Base-by-base conservation (phyloP, 1,284 basidiomycete genomes). In the Trametes hirsuta region DNA sequence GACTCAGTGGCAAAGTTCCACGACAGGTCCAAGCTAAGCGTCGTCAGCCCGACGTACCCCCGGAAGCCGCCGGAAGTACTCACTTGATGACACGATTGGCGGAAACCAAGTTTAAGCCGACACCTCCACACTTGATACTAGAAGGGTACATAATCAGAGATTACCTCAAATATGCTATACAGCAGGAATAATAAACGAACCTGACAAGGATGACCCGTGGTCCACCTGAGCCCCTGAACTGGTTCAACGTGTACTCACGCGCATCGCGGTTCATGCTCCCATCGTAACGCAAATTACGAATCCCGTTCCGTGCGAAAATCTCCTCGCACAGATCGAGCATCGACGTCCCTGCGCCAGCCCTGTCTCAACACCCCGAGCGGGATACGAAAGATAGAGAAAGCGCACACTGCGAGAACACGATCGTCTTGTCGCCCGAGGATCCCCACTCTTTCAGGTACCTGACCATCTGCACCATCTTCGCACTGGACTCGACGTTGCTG, bases 41-140 rank as follows among this genome's bases (percentile, higher is more conserved):
- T 10, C 12, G 18, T 58, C 14, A 48, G 37, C 34, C 12, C 25
- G 2, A 15, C 11, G 18, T 0, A 24, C 45, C 39, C 15, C n/a
- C 11, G n/a, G 15, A n/a, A 11, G 18, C 30, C 2, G 10, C 2
- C 3, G 12, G 15, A 30, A n/a, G n/a, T 4, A 63, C 80, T 54
- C 65, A 86, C 85, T 88, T 88, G 66, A 89, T 76, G 39, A 89
- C 82, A 3, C 87, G 83, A 67, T 89, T 90, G 0, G 87, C 87
- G 36, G 80, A 76, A 9, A 86, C 84, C 11, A 89, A 74, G 69
- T 87, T 88, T 65, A 88, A 70, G 0, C 87, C 87, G 40, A 89
- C 87, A 59, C 87, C 86, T 45, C 87, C 87, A 63, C 83, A 86
- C 66, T 84, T 87, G 25, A 84, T 85, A 65, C 86, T 87, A 35